A percentile compares a stretch with the other conserved stretches of the same genome.
These are phyloP conservation scores for Lignosus rhinocerotis DNA, from an alignment of 1,284 basidiomycete genomes.

Conservation along the genomic window DNA sequence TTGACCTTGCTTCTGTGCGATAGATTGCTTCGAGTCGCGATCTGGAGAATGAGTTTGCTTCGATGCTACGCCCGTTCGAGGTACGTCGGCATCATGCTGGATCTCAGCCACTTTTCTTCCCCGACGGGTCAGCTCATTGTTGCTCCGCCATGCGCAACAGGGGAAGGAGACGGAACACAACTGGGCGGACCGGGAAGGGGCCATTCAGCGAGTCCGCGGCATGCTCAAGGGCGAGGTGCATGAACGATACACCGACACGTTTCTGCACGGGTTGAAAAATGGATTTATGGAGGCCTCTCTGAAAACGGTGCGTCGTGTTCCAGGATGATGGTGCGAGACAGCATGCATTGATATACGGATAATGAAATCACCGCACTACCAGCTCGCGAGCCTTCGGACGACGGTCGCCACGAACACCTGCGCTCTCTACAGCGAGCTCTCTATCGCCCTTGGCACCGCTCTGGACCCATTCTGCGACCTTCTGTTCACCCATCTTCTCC, in stretches of 20 bases:
- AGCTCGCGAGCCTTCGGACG: slow-evolving; percentile 90
- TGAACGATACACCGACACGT: slow-evolving; percentile 70
- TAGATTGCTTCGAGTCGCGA: slow-evolving; percentile 86
- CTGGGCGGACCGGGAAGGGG: slow-evolving; percentile 84
- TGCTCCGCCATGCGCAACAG: slow-evolving; percentile 37
- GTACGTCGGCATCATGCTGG: slow-evolving; percentile 38
- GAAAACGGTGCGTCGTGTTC: slow-evolving; percentile 69
- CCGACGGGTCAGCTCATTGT: slow-evolving; percentile 2
- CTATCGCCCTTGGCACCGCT: slow-evolving; percentile 62
- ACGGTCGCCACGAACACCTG: slow-evolving; percentile 86
- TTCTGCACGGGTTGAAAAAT: slow-evolving; percentile 74
- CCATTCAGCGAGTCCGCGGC: slow-evolving; percentile 81
- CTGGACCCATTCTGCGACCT: slow-evolving; percentile 81
- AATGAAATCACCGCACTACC: slow-evolving; percentile 13
- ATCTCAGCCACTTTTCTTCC: slow-evolving; percentile 1
- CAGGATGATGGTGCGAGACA: slow-evolving; percentile 4
- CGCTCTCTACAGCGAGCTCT: slow-evolving; percentile 78
- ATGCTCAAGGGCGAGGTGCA: slow-evolving; percentile 89
- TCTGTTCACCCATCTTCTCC: slow-evolving; percentile 74
- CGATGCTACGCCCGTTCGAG: slow-evolving; percentile 82
- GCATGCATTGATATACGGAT: slow-evolving; percentile 9
- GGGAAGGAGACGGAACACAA: slow-evolving; percentile 98
- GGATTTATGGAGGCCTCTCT: slow-evolving; percentile 81
- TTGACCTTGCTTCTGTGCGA: slow-evolving; percentile 20
- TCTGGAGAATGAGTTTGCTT: slow-evolving; percentile 81